Base-by-base conservation (phyloP, 2,329 filamentous ascomycete species). In the Alternaria arbusti region DNA sequence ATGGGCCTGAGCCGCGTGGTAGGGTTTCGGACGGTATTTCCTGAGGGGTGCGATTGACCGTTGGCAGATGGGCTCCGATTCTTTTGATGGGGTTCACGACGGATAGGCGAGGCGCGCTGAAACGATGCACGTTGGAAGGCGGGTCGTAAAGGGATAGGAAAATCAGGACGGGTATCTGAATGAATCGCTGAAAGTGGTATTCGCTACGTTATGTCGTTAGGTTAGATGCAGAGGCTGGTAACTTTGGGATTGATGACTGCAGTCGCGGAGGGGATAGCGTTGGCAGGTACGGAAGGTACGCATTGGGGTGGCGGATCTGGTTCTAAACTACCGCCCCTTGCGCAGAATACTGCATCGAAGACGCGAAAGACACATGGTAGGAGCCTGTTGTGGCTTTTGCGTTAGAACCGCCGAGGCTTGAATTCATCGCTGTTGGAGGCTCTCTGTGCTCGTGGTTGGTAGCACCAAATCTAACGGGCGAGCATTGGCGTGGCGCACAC, bases 111-210 rank as follows among this genome's bases (percentile, higher is more conserved):
- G 69, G 72, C 60, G 56, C 59, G 64, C 62, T 78, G 77, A 79
- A 75, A 79, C 77, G 68, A 66, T 73, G 63, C 65, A 70, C 70
- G 77, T 79, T 75, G 64, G 74, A 74, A 70, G 65, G 23, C 58
- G 67, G 62, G 64, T 69, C 59, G 66, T 52, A 61, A 36, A 43
- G 57, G 44, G 54, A 62, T 50, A 63, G 52, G 61, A 52, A 43
- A 57, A 50, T 49, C 57, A 62, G 58, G 61, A 59, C 58, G 47
- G 57, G 54, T 57, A 50, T 54, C n/a, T 61, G 26, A 23, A 51
- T 60, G 52, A 57, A 54, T 61, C 30, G 63, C 49, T 61, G 49
- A 65, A 52, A 62, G 57, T 46, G 54, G 54, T 43, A 26, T 57
- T 63, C 46, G 61, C 59, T 59, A 60, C 44, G 56, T 58, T 47